Evolutionary conservation across 1,139 yeast species (phyloP).

Genomic region (Yamadazyma membranifaciens): DNA sequence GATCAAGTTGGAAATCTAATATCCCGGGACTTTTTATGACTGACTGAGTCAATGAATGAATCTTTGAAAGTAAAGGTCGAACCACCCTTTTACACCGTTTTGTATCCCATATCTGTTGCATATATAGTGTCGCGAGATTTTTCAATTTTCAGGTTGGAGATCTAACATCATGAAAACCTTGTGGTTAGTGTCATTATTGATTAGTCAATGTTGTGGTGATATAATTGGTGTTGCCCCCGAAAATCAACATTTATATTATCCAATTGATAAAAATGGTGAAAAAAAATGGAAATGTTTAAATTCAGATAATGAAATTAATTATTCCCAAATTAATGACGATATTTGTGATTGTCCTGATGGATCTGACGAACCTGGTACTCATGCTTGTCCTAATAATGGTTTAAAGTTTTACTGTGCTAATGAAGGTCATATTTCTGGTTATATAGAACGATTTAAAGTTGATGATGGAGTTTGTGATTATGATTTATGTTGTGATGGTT

Average conservation of each 20-base stretch:
- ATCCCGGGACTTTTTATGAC: conserved; percentile 11
- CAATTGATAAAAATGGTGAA: conserved; percentile 36
- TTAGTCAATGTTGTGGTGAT: not conserved
- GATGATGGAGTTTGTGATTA: conserved; percentile 95
- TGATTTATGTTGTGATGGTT: conserved; percentile 89
- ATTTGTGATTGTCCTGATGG: conserved; percentile 98
- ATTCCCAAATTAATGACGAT: conserved; percentile 76
- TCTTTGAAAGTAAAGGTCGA: conserved; percentile 37
- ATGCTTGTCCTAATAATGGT: conserved; percentile 61
- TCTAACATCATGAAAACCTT: not conserved
- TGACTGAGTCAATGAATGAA: conserved; percentile 31
- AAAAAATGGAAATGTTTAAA: conserved; percentile 68
- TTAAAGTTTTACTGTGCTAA: conserved; percentile 74
- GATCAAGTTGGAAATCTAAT: not conserved
- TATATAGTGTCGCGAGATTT: not conserved
- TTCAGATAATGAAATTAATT: conserved; percentile 59
- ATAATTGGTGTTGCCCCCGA: conserved; percentile 35
- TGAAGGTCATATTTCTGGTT: conserved; percentile 60
- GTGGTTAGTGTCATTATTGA: not conserved
- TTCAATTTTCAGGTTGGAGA: no score
- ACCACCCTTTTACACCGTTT: conserved; percentile 32
- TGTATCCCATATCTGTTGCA: conserved; percentile 5
- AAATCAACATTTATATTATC: conserved; percentile 50
- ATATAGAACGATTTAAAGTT: conserved; percentile 60
- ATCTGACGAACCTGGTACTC: conserved; percentile 94